Evolutionary conservation across 345 rosid genomes (phyloP), one percentile per base, ranked within the genome.

Genomic region (Ricinus communis): DNA sequence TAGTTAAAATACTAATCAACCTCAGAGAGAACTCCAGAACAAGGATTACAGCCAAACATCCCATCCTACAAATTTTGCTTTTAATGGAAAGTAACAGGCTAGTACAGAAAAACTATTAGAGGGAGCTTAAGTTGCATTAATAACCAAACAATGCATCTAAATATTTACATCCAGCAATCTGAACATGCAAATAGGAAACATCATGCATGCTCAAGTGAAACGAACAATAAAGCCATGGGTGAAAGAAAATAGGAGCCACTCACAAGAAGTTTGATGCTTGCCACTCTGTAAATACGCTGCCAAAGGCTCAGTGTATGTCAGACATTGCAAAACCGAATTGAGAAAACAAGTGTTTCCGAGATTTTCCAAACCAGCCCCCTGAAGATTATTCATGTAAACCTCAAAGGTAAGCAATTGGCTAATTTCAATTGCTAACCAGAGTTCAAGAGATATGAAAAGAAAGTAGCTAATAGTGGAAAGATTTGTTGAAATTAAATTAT

Each of bases 301-400:
- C 45, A 95, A 83, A 5, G 99, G 99, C 82, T 89, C 98, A 0
- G 98, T 95, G 77, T 92, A 91, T 24, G 99, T 95, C 74, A 95
- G 83, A 78, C 99, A 95, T 70, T 95, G 98, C 78, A 95, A 73
- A 8, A 95, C 99, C 5, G 98, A 95, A 73, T 92, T 95, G 19
- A 95, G 94, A 78, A 90, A 95, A 81, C 99, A 95, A 71, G 99
- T 95, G 73, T 95, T 95, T 76, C 99, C 99, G 40, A 95, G 90
- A 84, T 95, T 95, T 78, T 82, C 82, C 78, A 92, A 84, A 74
- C 99, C 98, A 55, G 98, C 99, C 73, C 99, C 99, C 99, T 92
- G 85, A 60, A 81, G 72, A 76, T 56, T 33, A 74, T 59, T 38
- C 66, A 72, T 38, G 21, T 15, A 31, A 78, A 55, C 57, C 40